phyloP scores from a whole-genome alignment of 345 rosid species.

The Erysimum cheiranthoides region DNA sequence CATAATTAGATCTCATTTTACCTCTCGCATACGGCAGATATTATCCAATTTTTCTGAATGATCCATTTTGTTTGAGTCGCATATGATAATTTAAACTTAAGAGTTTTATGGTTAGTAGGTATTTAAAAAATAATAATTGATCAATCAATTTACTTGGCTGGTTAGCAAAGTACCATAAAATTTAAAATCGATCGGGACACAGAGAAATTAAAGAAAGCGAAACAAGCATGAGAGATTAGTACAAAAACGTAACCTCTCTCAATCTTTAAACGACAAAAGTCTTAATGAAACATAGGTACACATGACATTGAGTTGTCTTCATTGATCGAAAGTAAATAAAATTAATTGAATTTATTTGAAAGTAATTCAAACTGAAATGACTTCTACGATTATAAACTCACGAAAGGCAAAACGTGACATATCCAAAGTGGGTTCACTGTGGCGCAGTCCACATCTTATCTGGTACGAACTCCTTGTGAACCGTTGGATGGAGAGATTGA shows the following conservation, averaged over 20 bases:
- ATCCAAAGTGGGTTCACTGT: conserved; percentile 57
- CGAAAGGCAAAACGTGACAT: conserved; percentile 38
- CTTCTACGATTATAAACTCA: conserved; percentile 42
- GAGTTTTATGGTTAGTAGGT: background rate
- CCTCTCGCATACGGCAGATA: background rate
- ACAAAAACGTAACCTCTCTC: conserved; percentile 42
- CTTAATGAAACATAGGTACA: conserved; percentile 46
- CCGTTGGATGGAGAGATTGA: conserved; percentile 30
- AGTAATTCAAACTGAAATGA: conserved; percentile 43
- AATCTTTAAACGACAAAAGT: conserved; percentile 49
- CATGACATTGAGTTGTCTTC: conserved; percentile 43
- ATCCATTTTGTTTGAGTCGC: background rate
- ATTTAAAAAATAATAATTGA: conserved; percentile 19
- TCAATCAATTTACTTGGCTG: conserved; percentile 36
- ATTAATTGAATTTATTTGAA: conserved; percentile 16
- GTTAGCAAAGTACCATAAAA: conserved; percentile 43
- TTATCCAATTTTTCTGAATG: background rate
- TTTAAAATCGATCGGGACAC: conserved; percentile 17
- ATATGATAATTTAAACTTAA: background rate
- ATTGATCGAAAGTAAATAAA: conserved; percentile 27
- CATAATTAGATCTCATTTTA: background rate
- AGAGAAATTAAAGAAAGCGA: conserved; percentile 41
- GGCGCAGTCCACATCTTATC: conserved; percentile 53
- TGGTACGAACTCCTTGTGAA: conserved; percentile 38
- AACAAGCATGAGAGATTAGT: conserved; percentile 48